Conservation (phyloP, 306 rosid genomes). For the Vachellia collinsii region DNA sequence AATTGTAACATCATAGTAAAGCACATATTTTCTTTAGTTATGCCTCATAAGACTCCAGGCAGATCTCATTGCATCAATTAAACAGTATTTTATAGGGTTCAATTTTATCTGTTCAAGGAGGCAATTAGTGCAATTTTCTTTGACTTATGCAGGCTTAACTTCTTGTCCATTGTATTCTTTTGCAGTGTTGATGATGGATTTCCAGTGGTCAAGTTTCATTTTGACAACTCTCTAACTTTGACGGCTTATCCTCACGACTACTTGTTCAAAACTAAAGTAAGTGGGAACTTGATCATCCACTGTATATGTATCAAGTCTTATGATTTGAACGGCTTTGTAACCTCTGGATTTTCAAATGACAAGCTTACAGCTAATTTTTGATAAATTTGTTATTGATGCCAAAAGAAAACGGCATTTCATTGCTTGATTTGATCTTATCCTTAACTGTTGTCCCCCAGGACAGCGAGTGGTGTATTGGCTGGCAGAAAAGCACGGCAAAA, state of each 20-base stretch:
- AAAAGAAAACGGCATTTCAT: neutral
- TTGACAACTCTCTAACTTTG: constrained; percentile 56
- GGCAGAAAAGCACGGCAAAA: constrained; percentile 53
- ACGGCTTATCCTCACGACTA: constrained; percentile 72
- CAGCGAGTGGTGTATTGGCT: constrained; percentile 59
- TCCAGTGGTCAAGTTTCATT: constrained; percentile 64
- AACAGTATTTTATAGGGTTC: neutral
- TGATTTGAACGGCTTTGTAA: constrained; percentile 24
- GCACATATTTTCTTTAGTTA: neutral
- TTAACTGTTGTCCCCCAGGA: constrained; percentile 48
- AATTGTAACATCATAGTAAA: neutral
- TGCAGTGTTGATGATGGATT: constrained; percentile 77
- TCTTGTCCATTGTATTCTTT: constrained; percentile 20
- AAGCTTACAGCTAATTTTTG: constrained; percentile 2
- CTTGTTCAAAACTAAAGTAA: constrained; percentile 55
- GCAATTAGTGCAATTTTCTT: constrained; percentile 12
- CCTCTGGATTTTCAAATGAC: constrained; percentile 7
- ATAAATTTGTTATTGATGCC: constrained; percentile 3
- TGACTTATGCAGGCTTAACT: constrained; percentile 29
- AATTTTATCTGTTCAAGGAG: neutral
- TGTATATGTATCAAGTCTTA: constrained; percentile 14
- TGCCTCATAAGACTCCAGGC: neutral
- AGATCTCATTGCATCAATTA: neutral
- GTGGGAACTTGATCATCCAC: constrained; percentile 33
- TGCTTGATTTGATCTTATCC: constrained; percentile 21